Evolutionary conservation across 805 yeast genomes (phyloP), one percentile per base, ranked within the genome.

Genomic region (Brettanomyces nanus): DNA sequence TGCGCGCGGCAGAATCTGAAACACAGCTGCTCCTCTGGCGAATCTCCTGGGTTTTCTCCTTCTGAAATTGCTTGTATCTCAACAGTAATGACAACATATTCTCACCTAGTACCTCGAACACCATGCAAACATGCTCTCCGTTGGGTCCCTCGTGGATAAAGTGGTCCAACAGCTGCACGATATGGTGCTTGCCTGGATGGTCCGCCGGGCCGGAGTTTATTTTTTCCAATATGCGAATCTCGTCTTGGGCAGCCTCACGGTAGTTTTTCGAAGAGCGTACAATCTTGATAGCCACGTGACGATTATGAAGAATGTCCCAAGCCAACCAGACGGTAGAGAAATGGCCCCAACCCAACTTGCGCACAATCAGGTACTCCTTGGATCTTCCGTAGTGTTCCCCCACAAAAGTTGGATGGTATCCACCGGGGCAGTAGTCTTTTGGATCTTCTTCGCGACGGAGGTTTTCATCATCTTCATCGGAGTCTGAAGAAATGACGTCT

Each of bases 291-390:
- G 98, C 98, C 18, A 92, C 97, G 54, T 84, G 95, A 34, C 73
- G 63, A 42, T 73, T 68, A 39, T 68, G 64, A 44, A 65, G 68
- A 41, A 75, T 80, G 36, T 65, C 68, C 43, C 63, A 71, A 4
- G 96, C 97, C 21, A 85, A 66, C 97, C 96, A 89, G 18, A 85
- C 97, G 1, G 95, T 92, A 20, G 95, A 81, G 56, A 92, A 92
- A 61, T 92, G 97, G 26, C 99, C 99, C 99, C 99, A 92, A 1
- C 99, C 99, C 4, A 92, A 66, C 56, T 92, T 92, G 43, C 97
- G 74, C 22, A 85, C 89, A 35, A 92, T 61, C 2, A 79, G 69
- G 57, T 92, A 92, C 42, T 84, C 74, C 6, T 48, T 51, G 26
- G 26, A 23, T 5, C 14, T 15, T 49, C 85, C 83, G 59, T 81